A percentile compares a stretch with the other conserved stretches of the same genome.
Conservation (phyloP, 2,329 filamentous ascomycete species). For the Monosporascus sp. region DNA sequence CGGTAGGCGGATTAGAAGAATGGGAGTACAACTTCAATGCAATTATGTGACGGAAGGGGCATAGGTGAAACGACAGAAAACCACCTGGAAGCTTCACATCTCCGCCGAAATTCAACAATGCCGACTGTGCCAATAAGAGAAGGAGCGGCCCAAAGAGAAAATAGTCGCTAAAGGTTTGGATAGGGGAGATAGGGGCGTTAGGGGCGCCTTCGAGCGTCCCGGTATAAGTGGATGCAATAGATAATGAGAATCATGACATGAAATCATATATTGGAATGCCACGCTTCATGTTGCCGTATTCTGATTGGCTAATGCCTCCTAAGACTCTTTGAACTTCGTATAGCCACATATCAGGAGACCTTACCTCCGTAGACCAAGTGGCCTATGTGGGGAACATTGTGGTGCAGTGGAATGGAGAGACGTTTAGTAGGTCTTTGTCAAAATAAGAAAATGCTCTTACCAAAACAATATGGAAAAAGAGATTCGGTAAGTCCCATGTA, state of each 20-base stretch:
- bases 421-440: too few species aligned
- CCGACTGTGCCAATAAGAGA: background rate
- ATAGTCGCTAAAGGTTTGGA: background rate
- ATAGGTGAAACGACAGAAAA: background rate
- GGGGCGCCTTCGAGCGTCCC: background rate
- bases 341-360: background rate
- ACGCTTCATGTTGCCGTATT: background rate
- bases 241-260: background rate
- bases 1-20: background rate
- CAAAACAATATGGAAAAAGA: background rate
- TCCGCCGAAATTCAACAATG: background rate
- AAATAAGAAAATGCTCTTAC: background rate
- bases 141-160: background rate
- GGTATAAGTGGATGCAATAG: background rate
- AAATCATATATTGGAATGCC: background rate
- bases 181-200: background rate
- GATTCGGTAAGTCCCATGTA: background rate
- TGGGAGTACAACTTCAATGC: background rate
- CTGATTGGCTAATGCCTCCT: background rate
- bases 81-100: background rate
- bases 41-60: background rate
- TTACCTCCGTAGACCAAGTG: background rate
- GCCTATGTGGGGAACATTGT: background rate
- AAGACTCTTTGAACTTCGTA: background rate
- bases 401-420: background rate